These are phyloP conservation scores for Gossypium turneri DNA, from an alignment of 345 rosid species.

Conservation along the genomic window DNA sequence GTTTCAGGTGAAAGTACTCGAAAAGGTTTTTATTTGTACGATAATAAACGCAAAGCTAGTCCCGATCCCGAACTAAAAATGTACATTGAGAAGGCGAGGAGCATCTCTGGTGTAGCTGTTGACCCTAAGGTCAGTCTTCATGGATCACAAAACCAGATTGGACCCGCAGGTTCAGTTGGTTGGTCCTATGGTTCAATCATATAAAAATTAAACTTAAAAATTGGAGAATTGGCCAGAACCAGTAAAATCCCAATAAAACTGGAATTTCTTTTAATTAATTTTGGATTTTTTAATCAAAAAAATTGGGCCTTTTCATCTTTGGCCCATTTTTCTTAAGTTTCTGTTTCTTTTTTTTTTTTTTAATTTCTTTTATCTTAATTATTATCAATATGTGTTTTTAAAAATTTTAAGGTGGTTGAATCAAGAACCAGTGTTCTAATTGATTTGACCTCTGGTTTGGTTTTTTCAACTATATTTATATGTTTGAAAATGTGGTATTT, in stretches of 20 bases:
- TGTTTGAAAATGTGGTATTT: constrained; percentile 11
- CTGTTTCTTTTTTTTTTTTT: background rate
- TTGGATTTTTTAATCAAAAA: background rate
- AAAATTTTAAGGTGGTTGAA: background rate
- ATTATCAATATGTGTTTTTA: background rate
- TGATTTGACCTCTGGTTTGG: background rate
- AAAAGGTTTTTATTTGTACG: constrained; percentile 87
- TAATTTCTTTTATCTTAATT: background rate
- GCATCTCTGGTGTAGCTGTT: constrained; percentile 56
- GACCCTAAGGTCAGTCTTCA: constrained; percentile 62
- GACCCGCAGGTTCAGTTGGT: background rate
- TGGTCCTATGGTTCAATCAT: background rate
- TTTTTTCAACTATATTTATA: background rate
- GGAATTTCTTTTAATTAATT: background rate
- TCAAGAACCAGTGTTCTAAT: background rate
- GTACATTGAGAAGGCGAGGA: constrained; percentile 77
- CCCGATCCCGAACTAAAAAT: constrained; percentile 81
- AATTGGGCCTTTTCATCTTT: background rate
- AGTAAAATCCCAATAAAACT: background rate
- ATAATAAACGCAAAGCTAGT: constrained; percentile 74
- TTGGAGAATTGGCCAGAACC: background rate
- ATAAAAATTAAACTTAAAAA: background rate
- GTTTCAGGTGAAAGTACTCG: constrained; percentile 74
- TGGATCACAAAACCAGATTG: background rate
- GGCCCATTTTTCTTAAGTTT: background rate